Percentiles rank a stretch among this genome's conserved stretches.
Evolutionary conservation across 108 stramenopile genomes (phyloP).

Genomic region (Skeletonema marinoi): DNA sequence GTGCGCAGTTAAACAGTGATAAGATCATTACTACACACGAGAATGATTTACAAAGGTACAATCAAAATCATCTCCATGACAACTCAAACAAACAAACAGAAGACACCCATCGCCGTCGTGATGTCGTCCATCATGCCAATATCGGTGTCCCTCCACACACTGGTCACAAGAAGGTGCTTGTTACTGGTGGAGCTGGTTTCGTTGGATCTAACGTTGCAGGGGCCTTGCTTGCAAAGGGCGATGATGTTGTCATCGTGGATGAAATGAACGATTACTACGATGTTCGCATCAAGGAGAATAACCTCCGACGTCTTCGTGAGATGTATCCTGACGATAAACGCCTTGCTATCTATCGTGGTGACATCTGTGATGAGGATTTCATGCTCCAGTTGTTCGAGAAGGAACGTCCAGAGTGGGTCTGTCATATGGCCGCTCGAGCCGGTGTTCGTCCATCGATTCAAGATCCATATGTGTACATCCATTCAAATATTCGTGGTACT

Average conservation of each 20-base stretch:
- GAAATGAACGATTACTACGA: constrained; percentile 99
- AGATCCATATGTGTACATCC: constrained; percentile 98
- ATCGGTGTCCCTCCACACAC: constrained; percentile 64
- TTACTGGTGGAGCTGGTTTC: constrained; percentile 98
- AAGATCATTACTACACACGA: no score
- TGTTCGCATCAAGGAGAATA: constrained; percentile 87
- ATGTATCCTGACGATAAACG: constrained; percentile 47
- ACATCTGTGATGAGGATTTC: constrained; percentile 93
- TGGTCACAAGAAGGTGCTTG: constrained; percentile 91
- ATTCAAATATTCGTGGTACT: constrained; percentile 96
- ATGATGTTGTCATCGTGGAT: constrained; percentile 95
- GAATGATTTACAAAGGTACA: no score
- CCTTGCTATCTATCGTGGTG: constrained; percentile 81
- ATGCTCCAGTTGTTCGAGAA: constrained; percentile 82
- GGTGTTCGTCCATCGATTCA: constrained; percentile 93
- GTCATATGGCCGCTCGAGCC: constrained; percentile 97
- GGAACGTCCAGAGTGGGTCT: constrained; percentile 85
- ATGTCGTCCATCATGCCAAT: no score
- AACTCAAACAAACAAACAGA: no score
- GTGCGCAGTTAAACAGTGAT: no score
- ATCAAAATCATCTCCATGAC: no score
- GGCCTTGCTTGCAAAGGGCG: constrained; percentile 85
- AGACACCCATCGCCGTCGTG: no score
- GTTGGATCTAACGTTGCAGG: constrained; percentile 90
- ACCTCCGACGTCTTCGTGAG: constrained; percentile 66